These are phyloP conservation scores for Eutypella sp. DNA, from an alignment of 2,329 filamentous ascomycete genomes.

Conservation along the genomic window DNA sequence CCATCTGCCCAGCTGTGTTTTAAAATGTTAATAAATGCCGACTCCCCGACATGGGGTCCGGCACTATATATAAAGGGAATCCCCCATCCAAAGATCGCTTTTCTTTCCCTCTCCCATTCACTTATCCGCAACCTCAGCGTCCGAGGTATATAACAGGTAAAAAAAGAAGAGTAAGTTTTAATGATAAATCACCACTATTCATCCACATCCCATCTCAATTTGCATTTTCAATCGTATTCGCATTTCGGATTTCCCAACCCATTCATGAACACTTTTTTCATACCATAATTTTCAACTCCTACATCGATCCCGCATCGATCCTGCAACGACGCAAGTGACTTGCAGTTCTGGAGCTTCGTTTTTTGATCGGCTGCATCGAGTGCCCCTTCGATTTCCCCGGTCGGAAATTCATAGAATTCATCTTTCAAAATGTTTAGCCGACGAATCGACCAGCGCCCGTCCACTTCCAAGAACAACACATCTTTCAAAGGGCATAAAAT, in stretches of 20 bases:
- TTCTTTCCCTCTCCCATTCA: background rate
- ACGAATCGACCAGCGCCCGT: slow-evolving; percentile 38
- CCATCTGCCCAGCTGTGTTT: no score
- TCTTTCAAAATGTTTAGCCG: slow-evolving; percentile 45
- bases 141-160: background rate
- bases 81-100: no score
- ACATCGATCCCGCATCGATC: no score
- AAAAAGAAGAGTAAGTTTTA: background rate
- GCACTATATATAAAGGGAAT: background rate
- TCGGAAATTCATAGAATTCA: slow-evolving; percentile 11
- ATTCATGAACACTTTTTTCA: background rate
- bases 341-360: no score
- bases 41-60: background rate
- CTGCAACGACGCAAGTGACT: no score
- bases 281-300: no score
- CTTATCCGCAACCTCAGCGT: background rate
- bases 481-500: slow-evolving; percentile 48
- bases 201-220: background rate
- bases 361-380: background rate
- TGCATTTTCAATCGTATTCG: background rate
- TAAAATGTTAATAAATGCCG: no score
- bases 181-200: no score
- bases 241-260: background rate
- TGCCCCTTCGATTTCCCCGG: slow-evolving; percentile 5
- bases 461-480: slow-evolving; percentile 44